Evolutionary conservation across 495 filamentous ascomycete genomes (phyloP).

Genomic region (Haplographium delicatum): DNA sequence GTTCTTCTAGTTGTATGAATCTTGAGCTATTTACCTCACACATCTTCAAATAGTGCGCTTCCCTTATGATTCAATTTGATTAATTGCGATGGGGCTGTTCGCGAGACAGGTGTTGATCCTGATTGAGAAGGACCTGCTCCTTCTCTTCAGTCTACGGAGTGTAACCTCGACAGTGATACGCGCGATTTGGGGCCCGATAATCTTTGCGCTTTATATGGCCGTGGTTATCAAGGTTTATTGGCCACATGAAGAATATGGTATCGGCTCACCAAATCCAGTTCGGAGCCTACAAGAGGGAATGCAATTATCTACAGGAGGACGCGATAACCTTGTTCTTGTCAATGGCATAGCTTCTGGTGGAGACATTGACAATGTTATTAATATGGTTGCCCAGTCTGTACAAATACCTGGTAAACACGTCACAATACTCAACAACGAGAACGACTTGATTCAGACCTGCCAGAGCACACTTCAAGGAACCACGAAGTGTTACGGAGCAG

Average conservation of each 20-base stretch:
- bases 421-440: constrained; percentile 44
- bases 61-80: no score
- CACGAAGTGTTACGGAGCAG: constrained; percentile 67
- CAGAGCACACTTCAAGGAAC: constrained; percentile 61
- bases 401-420: constrained; percentile 48
- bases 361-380: constrained; percentile 66
- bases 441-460: constrained; percentile 54
- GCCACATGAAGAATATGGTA: constrained; percentile 53
- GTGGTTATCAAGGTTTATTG: constrained; percentile 47
- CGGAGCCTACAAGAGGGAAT: constrained; percentile 55
- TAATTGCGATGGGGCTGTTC: background rate
- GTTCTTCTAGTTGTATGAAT: no score
- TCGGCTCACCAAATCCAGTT: constrained; percentile 50
- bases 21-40: no score
- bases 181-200: constrained; percentile 50
- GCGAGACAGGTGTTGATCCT: background rate
- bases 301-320: constrained; percentile 36
- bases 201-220: constrained; percentile 48
- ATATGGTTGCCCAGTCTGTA: constrained; percentile 42
- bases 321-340: constrained; percentile 66
- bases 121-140: background rate
- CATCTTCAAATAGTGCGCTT: no score
- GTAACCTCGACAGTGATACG: constrained; percentile 29
- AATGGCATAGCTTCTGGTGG: constrained; percentile 63
- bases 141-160: constrained; percentile 2